Evolutionary conservation across 768 basidiomycete genomes (phyloP), one percentile per base, ranked within the genome.

Genomic region (Mycena indigotica): DNA sequence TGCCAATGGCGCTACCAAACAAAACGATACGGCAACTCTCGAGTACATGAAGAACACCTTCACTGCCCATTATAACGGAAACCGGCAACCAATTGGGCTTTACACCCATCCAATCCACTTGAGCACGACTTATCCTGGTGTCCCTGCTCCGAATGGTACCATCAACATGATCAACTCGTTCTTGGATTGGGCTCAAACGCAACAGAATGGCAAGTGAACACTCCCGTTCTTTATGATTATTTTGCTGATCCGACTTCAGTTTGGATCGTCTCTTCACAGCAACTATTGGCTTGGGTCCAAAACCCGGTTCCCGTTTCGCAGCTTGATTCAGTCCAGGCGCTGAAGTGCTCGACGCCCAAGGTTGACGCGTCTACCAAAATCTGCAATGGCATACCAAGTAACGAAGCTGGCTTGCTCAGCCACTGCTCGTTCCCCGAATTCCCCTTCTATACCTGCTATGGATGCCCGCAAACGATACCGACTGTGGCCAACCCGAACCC

Each of bases 381-480:
- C 56, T 93, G 91, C 74, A 89, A 92, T 65, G 91, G 91, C 32
- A 84, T 93, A 19, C 85, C 86, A 1, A 70, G 72, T 55, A 89
- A 89, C 65, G 84, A 91, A 70, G 70, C 69, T 1, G 88, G 89
- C 4, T 69, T 89, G 16, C 65, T 89, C 19, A 69, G 73, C 13
- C 81, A 81, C 50, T 91, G 90, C 69, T 69, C 75, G 3, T 91
- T 91, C 73, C 56, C 80, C 1, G 88, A 89, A 67, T 91, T 88
- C 75, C 89, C 90, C 3, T 93, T 89, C 79, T 86, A 73, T 60
- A 91, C 89, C 53, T 90, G 89, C 68, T 93, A 91, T 67, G 88
- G 89, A 29, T 93, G 89, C 70, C 91, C 91, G 0, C 58, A 70
- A 23, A 69, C 67, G 3, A 65, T 75, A 23, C 86, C 87, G 1